Evolutionary conservation across 495 filamentous ascomycete genomes (phyloP), one percentile per base, ranked within the genome.

Genomic region (Hypoxylon intermedium): DNA sequence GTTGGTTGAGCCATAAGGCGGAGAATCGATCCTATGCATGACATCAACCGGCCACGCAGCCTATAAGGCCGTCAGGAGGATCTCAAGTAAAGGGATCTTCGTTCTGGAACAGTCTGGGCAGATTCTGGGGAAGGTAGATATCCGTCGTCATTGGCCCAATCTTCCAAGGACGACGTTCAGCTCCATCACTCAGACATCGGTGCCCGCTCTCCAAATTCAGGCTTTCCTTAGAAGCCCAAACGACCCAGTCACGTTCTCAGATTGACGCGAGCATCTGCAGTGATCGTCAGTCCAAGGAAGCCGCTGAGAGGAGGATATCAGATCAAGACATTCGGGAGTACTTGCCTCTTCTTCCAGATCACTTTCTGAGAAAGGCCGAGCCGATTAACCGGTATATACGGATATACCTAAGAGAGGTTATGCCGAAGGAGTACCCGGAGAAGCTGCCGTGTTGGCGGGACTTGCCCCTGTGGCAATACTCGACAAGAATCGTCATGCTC

Each of bases 71-170:
- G 12, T 65, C 56, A 47, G 24, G 28, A 42, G 33, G 44, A 19
- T 42, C 34, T 34, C 16, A 9, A 4, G n/a, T 2, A 19, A 23
- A 18, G 30, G 7, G 28, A 57, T 52, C 34, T 36, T 31, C 37
- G 41, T 15, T 60, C 40, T 65, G 51, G 62, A 60, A 38, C 56
- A 65, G 52, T 47, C 62, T 24, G 48, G 51, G 36, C 13, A 21
- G 19, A 21, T 49, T 60, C 46, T 49, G 43, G 33, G 37, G 23
- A 46, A 30, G 40, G 11, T 15, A 36, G 20, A 12, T n/a, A n/a
- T 19, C 19, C 16, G 19, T n/a, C 26, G 19, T 49, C 2, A 55
- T 53, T 65, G 44, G 56, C 30, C 24, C 33, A 13, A 26, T 36
- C 24, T 47, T 18, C 24, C 18, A 11, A 34, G 44, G 37, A 40